Conservation (phyloP, 495 filamentous ascomycete species). For the Tuber microsphaerosporum region DNA sequence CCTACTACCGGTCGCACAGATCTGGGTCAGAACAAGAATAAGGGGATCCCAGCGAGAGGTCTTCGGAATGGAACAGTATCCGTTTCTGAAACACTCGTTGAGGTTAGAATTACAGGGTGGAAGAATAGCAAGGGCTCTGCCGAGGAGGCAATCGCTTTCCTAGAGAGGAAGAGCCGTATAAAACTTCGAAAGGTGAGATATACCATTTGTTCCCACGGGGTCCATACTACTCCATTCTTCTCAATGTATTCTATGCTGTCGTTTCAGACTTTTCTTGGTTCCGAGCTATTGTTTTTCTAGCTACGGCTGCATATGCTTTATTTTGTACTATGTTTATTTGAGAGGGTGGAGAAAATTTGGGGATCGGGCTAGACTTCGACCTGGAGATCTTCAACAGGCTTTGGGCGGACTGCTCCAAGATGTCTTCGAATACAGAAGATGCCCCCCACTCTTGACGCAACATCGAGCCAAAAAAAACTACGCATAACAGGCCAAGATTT, state of each 20-base stretch:
- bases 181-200: conserved; percentile 80
- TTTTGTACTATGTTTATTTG: conserved; percentile 29
- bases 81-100: conserved; percentile 16
- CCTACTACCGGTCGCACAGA: conserved; percentile 27
- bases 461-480: conserved; percentile 11
- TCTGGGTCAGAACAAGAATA: conserved; percentile 20
- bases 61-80: conserved; percentile 9
- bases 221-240: background rate
- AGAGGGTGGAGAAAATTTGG: conserved; percentile 20
- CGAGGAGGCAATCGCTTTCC: conserved; percentile 62
- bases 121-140: conserved; percentile 71
- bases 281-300: background rate
- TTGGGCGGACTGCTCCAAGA: conserved; percentile 10
- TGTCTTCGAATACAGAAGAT: conserved; percentile 33
- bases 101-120: conserved; percentile 51
- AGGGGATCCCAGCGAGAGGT: conserved; percentile 29
- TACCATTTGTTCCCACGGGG: conserved; percentile 24
- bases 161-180: conserved; percentile 71
- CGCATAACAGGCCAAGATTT: conserved; percentile 20
- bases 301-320: conserved; percentile 7
- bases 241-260: background rate
- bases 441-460: conserved; percentile 10
- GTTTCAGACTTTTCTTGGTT: background rate
- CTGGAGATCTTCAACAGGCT: conserved; percentile 32
- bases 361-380: conserved; percentile 17